Evolutionary conservation across 768 basidiomycete genomes (phyloP).

Genomic region (Lentinula sp.): DNA sequence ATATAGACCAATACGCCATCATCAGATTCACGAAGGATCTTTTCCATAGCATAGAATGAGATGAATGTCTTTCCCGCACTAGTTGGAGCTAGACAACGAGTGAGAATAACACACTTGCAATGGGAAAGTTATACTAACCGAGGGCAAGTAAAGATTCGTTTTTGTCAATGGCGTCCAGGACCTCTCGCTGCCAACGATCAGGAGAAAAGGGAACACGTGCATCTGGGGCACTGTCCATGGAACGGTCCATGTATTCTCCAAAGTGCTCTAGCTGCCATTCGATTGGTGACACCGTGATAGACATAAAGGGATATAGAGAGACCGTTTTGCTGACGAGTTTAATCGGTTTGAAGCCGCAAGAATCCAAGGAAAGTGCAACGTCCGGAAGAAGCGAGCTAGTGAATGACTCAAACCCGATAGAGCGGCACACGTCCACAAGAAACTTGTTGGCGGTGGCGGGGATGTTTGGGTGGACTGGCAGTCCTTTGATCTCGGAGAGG

Average conservation of each 20-base stretch:
- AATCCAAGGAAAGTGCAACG: conserved; percentile 12
- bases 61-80: conserved; percentile 77
- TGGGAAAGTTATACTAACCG: conserved; percentile 30
- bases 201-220: conserved; percentile 56
- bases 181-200: conserved; percentile 66
- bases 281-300: conserved; percentile 47
- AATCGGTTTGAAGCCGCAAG: conserved; percentile 45
- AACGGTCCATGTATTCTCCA: conserved; percentile 68
- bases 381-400: conserved; percentile 10
- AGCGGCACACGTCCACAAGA: conserved; percentile 43
- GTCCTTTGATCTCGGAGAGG: conserved; percentile 26
- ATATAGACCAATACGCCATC: conserved; percentile 68
- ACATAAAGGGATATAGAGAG: conserved; percentile 45
- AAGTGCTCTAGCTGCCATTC: conserved; percentile 67
- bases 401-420: conserved; percentile 25
- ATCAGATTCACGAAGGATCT: conserved; percentile 53
- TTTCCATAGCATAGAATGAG: conserved; percentile 74
- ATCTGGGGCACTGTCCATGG: conserved; percentile 59
- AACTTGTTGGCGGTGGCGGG: conserved; percentile 31
- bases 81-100: conserved; percentile 44
- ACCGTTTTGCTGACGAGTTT: conserved; percentile 46
- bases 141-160: conserved; percentile 60
- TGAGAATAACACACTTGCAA: not conserved
- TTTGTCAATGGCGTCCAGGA: conserved; percentile 57
- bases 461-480: conserved; percentile 24